Conservation (phyloP, 176 grass and related monocot species). For the Lolium perenne region DNA sequence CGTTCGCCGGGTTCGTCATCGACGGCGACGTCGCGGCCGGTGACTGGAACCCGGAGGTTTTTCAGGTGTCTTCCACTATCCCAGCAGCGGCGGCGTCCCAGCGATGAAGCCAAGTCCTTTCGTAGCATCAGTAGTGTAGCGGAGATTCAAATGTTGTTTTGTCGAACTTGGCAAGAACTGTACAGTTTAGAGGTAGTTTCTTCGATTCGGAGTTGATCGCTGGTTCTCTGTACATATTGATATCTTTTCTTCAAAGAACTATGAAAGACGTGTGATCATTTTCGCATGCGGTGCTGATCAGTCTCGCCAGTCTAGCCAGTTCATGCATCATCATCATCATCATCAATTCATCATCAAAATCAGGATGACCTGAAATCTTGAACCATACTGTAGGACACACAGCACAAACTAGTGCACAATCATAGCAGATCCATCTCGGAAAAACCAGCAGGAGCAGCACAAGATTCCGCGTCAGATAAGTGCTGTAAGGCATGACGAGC, state of each 20-base stretch:
- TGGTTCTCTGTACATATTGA: neutral
- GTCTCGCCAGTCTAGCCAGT: neutral
- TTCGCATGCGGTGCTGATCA: neutral
- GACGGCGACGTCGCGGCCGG: conserved; percentile 67
- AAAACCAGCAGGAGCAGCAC: neutral
- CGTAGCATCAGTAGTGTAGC: neutral
- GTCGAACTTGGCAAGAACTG: conserved; percentile 8
- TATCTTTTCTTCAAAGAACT: neutral
- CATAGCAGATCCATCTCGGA: conserved; percentile 41
- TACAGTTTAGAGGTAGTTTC: conserved; percentile 45
- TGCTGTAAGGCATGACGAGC: conserved; percentile 7
- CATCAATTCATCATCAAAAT: neutral
- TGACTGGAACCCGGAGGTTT: conserved; percentile 76
- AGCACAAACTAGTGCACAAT: conserved; percentile 41
- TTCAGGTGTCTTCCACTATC: conserved; percentile 57
- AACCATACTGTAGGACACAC: conserved; percentile 7
- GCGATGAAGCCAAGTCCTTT: conserved; percentile 23
- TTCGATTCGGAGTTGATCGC: neutral
- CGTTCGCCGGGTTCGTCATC: conserved; percentile 69
- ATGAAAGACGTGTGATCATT: neutral
- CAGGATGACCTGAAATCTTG: conserved; percentile 6
- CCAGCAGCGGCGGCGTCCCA: neutral
- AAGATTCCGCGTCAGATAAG: conserved; percentile 18
- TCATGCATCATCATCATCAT: neutral
- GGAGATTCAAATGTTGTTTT: neutral